phyloP scores from a whole-genome alignment of 1,284 basidiomycete species.

The Cryptococcus jaspeensis region DNA sequence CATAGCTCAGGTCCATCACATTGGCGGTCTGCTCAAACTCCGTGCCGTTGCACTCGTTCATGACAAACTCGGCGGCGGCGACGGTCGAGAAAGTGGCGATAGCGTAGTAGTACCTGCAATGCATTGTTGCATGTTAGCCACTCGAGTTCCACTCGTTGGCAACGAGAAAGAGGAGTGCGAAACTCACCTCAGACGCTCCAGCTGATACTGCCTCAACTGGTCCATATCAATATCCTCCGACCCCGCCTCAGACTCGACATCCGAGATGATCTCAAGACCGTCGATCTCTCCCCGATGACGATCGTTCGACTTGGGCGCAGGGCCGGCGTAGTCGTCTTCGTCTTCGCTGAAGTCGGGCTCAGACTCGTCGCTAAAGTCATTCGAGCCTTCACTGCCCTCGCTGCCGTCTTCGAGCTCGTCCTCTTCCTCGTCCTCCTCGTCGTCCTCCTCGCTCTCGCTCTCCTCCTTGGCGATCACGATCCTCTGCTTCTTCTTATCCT shows the following conservation, averaged over 20 bases:
- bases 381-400: conserved; percentile 17
- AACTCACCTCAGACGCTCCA: conserved; percentile 81
- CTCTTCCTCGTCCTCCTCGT: conserved; percentile 38
- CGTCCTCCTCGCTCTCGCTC: conserved; percentile 28
- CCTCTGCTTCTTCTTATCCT: conserved; percentile 20
- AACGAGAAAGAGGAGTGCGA: not conserved
- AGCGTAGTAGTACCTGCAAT: conserved; percentile 87
- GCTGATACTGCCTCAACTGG: conserved; percentile 85
- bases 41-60: conserved; percentile 85
- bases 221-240: conserved; percentile 77
- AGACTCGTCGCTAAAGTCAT: conserved; percentile 19
- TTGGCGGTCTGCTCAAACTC: conserved; percentile 98
- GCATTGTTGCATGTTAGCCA: not conserved
- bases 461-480: conserved; percentile 5
- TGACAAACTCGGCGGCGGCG: conserved; percentile 75
- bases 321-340: conserved; percentile 3
- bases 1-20: conserved; percentile 89
- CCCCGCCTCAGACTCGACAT: conserved; percentile 39
- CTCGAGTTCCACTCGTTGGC: not conserved
- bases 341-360: conserved; percentile 60
- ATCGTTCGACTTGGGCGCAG: not conserved
- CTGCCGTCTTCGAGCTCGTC: conserved; percentile 20
- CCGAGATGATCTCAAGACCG: conserved; percentile 40
- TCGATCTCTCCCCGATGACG: conserved; percentile 19
- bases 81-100: conserved; percentile 84